Percentiles rank a stretch among this genome's conserved stretches.
Conservation (phyloP, 2,329 filamentous ascomycete genomes). For the Botrytis pseudocinerea region DNA sequence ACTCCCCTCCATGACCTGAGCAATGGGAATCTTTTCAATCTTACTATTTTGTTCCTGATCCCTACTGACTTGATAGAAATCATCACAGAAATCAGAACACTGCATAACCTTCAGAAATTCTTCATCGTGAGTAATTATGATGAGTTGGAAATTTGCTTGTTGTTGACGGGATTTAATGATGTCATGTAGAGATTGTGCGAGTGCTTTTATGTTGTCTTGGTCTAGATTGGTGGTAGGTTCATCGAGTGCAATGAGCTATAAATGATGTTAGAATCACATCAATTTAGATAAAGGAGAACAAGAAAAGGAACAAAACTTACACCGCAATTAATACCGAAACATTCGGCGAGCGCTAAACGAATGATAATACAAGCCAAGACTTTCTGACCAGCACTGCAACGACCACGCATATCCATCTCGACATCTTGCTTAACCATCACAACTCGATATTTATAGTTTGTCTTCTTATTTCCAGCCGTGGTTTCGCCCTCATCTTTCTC, state of each 20-base stretch:
- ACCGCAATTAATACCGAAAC: constrained; percentile 93
- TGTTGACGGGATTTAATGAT: constrained; percentile 82
- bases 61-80: constrained; percentile 83
- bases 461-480: constrained; percentile 48
- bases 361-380: constrained; percentile 97
- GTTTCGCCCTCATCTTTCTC: constrained; percentile 76
- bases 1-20: constrained; percentile 20
- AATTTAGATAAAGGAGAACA: neutral
- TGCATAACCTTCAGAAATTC: constrained; percentile 93
- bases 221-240: constrained; percentile 98
- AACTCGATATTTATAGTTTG: constrained; percentile 94
- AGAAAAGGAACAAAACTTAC: constrained; percentile 37
- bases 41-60: constrained; percentile 84
- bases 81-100: constrained; percentile 88
- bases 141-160: constrained; percentile 95
- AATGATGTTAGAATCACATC: constrained; percentile 9
- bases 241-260: constrained; percentile 83
- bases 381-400: constrained; percentile 95
- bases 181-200: constrained; percentile 79
- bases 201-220: constrained; percentile 86
- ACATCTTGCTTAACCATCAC: constrained; percentile 97
- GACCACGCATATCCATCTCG: constrained; percentile 99
- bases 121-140: constrained; percentile 98
- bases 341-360: constrained; percentile 90
- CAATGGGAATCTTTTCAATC: constrained; percentile 57